Evolutionary conservation across 306 rosid genomes (phyloP).

Genomic region (Pachyrhizus erosus): DNA sequence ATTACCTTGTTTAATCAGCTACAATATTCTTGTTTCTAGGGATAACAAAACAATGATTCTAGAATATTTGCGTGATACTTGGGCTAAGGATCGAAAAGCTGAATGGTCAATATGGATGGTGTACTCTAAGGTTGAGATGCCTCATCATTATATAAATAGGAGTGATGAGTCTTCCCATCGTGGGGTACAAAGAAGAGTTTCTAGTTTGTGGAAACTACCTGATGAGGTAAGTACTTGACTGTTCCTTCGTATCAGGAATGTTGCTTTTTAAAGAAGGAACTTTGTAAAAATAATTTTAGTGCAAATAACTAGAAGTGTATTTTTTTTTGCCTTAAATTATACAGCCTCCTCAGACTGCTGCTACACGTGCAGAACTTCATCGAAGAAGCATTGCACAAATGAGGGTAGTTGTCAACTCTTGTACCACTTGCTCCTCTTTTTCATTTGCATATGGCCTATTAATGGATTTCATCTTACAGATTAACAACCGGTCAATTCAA

Average conservation of each 20-base stretch:
- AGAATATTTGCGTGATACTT: conserved; percentile 64
- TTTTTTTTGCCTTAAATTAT: conserved; percentile 21
- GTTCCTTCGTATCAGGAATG: background rate
- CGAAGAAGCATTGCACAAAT: conserved; percentile 84
- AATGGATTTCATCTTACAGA: conserved; percentile 55
- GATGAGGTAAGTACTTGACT: conserved; percentile 66
- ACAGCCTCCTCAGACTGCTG: conserved; percentile 77
- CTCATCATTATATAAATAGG: conserved; percentile 71
- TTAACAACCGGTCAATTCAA: conserved; percentile 82
- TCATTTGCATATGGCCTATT: conserved; percentile 17
- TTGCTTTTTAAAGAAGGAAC: background rate
- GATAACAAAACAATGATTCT: conserved; percentile 68
- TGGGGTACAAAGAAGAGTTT: conserved; percentile 66
- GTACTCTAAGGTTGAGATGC: conserved; percentile 88
- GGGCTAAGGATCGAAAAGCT: conserved; percentile 82
- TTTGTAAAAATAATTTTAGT: background rate
- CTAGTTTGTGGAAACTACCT: conserved; percentile 62
- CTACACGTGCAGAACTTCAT: conserved; percentile 86
- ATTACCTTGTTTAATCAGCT: conserved; percentile 32
- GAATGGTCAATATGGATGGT: conserved; percentile 99
- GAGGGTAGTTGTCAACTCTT: conserved; percentile 58
- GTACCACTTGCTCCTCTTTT: conserved; percentile 24
- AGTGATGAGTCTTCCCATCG: conserved; percentile 55
- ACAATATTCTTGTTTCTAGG: conserved; percentile 56
- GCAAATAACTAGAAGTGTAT: conserved; percentile 6